Percentiles rank a stretch among this genome's conserved stretches.
These are phyloP conservation scores for Gamsiella multidivaricata DNA, from an alignment of 192 early-diverging fungal species.

Conservation along the genomic window DNA sequence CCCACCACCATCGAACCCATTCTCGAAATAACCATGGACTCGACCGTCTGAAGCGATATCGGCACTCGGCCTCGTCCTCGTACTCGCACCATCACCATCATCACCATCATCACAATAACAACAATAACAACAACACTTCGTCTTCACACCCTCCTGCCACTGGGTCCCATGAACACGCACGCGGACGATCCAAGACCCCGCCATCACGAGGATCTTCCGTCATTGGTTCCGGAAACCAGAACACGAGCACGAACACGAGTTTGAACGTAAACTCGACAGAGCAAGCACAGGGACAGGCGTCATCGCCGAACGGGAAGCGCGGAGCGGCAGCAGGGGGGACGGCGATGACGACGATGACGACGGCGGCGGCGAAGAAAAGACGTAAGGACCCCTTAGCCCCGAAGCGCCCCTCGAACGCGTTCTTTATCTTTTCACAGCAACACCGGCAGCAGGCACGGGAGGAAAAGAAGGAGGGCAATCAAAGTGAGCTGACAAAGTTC, in stretches of 20 bases:
- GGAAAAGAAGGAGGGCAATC: conserved; percentile 54
- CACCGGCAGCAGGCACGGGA: conserved; percentile 52
- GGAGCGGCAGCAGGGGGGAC: neutral
- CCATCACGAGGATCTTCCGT: conserved; percentile 34
- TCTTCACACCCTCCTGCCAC: conserved; percentile 1
- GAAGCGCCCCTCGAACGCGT: conserved; percentile 53
- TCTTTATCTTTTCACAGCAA: conserved; percentile 55
- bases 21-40: conserved; percentile 9
- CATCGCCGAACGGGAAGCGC: too few species aligned
- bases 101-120: neutral
- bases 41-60: conserved; percentile 18
- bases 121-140: conserved; percentile 3
- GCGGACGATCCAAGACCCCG: conserved; percentile 26
- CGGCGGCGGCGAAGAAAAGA: conserved; percentile 43
- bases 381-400: conserved; percentile 56
- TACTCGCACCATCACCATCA: neutral
- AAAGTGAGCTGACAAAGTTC: conserved; percentile 53
- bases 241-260: too few species aligned
- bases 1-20: conserved; percentile 4
- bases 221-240: neutral
- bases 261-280: too few species aligned
- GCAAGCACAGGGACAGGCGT: neutral
- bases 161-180: neutral
- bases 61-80: neutral
- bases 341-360: neutral